A percentile compares a stretch with the other conserved stretches of the same genome.
Conservation (phyloP, 2,329 filamentous ascomycete species). For the Ustulina deusta region DNA sequence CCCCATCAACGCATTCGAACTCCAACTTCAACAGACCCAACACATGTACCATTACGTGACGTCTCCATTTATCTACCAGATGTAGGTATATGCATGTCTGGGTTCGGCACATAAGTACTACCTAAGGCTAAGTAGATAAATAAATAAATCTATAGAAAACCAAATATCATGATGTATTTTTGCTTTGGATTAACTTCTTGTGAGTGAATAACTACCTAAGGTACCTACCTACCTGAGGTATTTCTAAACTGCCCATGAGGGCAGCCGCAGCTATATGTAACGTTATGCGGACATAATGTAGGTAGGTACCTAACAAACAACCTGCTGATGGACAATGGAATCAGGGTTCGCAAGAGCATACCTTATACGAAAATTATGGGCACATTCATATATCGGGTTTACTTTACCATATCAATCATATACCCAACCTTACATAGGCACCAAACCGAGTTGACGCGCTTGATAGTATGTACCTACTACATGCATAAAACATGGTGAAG, state of each 20-base stretch:
- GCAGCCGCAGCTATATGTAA: background rate
- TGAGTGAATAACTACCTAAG: too few species aligned
- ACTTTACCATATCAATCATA: background rate
- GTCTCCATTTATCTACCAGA: background rate
- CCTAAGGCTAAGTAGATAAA: background rate
- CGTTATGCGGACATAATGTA: background rate
- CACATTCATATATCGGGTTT: slow-evolving; percentile 11
- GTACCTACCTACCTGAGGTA: too few species aligned
- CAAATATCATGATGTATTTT: background rate
- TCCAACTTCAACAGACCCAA: background rate
- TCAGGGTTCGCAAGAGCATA: too few species aligned
- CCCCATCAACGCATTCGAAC: background rate
- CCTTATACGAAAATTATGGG: slow-evolving; percentile 1
- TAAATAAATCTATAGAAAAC: too few species aligned
- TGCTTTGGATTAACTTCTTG: background rate
- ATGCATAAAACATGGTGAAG: slow-evolving; percentile 15
- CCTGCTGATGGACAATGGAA: too few species aligned
- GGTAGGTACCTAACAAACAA: background rate
- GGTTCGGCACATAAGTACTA: too few species aligned
- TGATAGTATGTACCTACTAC: too few species aligned
- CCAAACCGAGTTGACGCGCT: slow-evolving; percentile 26
- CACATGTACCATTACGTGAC: slow-evolving; percentile 8
- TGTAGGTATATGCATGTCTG: background rate
- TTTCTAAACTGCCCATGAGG: background rate
- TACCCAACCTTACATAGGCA: too few species aligned